phyloP scores from a whole-genome alignment of 805 yeast species.

The Lipomyces starkeyi region DNA sequence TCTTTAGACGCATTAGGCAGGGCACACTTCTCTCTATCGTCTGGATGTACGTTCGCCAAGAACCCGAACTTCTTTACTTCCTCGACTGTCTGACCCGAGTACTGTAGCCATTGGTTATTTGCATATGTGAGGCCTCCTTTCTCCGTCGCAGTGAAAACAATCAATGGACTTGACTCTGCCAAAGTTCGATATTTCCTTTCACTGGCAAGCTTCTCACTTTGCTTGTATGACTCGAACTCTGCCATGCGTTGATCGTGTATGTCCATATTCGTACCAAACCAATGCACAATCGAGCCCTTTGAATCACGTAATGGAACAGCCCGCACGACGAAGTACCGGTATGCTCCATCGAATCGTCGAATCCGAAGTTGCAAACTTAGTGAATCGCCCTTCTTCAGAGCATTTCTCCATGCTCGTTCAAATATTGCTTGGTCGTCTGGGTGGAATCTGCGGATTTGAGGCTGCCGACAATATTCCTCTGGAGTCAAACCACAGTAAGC shows the following conservation, averaged over 20 bases:
- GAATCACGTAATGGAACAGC: constrained; percentile 44
- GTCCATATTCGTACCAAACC: constrained; percentile 47
- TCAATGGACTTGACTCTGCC: constrained; percentile 46
- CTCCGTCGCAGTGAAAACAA: constrained; percentile 44
- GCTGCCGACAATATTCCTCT: constrained; percentile 40
- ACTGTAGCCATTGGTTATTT: constrained; percentile 45
- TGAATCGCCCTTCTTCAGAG: constrained; percentile 43
- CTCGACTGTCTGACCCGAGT: constrained; percentile 42
- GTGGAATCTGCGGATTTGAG: constrained; percentile 38
- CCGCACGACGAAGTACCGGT: constrained; percentile 43
- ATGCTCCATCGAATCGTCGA: constrained; percentile 45
- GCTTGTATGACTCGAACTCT: constrained; percentile 42
- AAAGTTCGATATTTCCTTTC: constrained; percentile 44
- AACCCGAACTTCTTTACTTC: constrained; percentile 43
- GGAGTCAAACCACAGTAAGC: constrained; percentile 44
- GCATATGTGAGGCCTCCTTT: constrained; percentile 43
- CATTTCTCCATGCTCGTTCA: constrained; percentile 40
- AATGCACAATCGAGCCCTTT: constrained; percentile 43
- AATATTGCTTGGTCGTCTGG: constrained; percentile 43
- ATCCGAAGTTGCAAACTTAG: constrained; percentile 42
- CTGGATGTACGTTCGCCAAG: constrained; percentile 44
- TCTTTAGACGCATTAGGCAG: constrained; percentile 31
- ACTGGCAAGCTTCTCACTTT: constrained; percentile 43
- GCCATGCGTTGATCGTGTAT: constrained; percentile 46
- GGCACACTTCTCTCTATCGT: constrained; percentile 42